Evolutionary conservation across 2,329 filamentous ascomycete species (phyloP).

Genomic region (Capronia coronata): DNA sequence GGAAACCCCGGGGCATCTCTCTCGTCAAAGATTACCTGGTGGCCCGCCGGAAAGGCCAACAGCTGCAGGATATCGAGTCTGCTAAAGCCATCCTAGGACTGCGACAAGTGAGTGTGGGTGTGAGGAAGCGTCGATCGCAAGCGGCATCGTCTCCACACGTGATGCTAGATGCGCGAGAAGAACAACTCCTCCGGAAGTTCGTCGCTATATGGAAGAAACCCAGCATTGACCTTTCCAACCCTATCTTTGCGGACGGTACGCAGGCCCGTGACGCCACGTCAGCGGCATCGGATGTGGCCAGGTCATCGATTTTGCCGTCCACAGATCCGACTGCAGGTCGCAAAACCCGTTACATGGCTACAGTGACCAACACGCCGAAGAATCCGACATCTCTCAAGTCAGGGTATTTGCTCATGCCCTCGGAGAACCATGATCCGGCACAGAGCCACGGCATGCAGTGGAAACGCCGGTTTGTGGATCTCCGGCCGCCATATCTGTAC

Average conservation of each 20-base stretch:
- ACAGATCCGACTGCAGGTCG: slow-evolving; percentile 31
- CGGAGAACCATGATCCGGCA: slow-evolving; percentile 50
- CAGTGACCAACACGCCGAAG: slow-evolving; percentile 70
- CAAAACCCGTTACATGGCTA: slow-evolving; percentile 62
- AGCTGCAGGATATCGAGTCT: slow-evolving; percentile 73
- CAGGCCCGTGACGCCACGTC: slow-evolving; percentile 39
- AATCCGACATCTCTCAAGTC: slow-evolving; percentile 76
- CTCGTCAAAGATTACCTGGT: slow-evolving; percentile 81
- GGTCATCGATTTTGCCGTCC: slow-evolving; percentile 26
- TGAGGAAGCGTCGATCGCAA: slow-evolving; percentile 15
- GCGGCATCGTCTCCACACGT: slow-evolving; percentile 14
- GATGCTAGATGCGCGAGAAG: slow-evolving; percentile 27
- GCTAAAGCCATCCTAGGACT: slow-evolving; percentile 41
- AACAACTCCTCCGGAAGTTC: slow-evolving; percentile 39
- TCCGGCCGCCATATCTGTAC: slow-evolving; percentile 85
- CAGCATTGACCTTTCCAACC: slow-evolving; percentile 35
- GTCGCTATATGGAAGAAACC: slow-evolving; percentile 28
- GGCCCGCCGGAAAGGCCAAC: slow-evolving; percentile 64
- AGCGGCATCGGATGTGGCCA: slow-evolving; percentile 2
- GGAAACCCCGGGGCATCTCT: slow-evolving; percentile 84
- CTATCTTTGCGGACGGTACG: slow-evolving; percentile 40
- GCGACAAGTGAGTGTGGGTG: slow-evolving; percentile 32
- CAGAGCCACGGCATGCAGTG: slow-evolving; percentile 59
- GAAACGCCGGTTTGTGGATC: slow-evolving; percentile 88
- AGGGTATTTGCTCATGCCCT: slow-evolving; percentile 79